phyloP scores from a whole-genome alignment of 2,329 filamentous ascomycete species.

The Parastagonospora nodorum region DNA sequence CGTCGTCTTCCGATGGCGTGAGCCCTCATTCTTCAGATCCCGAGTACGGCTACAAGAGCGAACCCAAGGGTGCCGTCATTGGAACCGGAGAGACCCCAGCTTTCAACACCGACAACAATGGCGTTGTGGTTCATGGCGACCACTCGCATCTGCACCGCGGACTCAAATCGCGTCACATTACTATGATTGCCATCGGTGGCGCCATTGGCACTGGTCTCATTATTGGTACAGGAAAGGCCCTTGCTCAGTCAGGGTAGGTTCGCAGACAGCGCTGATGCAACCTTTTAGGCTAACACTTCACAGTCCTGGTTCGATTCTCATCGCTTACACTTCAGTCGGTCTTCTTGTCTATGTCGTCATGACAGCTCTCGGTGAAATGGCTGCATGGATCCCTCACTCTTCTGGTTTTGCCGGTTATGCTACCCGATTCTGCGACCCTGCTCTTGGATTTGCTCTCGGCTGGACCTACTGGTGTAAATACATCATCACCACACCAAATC shows the following conservation, averaged over 20 bases:
- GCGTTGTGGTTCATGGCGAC: constrained; percentile 32
- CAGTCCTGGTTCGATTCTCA: constrained; percentile 69
- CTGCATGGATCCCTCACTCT: constrained; percentile 76
- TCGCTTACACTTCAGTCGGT: constrained; percentile 72
- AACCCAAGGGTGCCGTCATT: constrained; percentile 14
- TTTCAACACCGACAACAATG: constrained; percentile 24
- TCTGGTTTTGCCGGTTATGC: constrained; percentile 84
- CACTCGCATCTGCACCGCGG: constrained; percentile 55
- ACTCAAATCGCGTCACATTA: constrained; percentile 60
- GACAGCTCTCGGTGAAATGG: constrained; percentile 83
- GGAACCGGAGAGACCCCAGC: constrained; percentile 18
- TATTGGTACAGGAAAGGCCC: constrained; percentile 64
- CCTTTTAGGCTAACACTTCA: constrained; percentile 16
- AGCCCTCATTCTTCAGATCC: constrained; percentile 30
- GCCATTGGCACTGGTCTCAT: constrained; percentile 76
- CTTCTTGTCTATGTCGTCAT: constrained; percentile 80
- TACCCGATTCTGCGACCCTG: constrained; percentile 77
- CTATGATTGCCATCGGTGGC: constrained; percentile 74
- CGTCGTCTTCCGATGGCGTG: constrained; percentile 32
- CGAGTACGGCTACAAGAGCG: constrained; percentile 25
- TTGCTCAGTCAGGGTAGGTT: constrained; percentile 53
- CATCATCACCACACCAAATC: constrained; percentile 84
- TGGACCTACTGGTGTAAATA: constrained; percentile 71
- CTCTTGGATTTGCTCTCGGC: constrained; percentile 78
- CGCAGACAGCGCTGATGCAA: background rate